Evolutionary conservation across 371 early-diverging fungal species (phyloP).

Genomic region (Mucor sp.): DNA sequence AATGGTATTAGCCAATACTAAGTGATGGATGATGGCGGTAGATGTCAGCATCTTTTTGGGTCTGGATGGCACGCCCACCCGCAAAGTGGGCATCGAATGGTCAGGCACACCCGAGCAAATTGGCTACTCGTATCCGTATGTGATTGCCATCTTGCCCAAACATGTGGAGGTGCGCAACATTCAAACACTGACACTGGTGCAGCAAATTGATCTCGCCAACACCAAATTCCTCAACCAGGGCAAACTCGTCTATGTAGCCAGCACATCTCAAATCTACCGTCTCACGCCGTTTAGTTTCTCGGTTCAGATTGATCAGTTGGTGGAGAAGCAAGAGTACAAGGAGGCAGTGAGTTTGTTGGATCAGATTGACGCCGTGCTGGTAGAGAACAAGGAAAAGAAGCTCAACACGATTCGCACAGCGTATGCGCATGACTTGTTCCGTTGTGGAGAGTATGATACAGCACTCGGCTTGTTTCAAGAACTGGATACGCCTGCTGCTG

Average conservation of each 20-base stretch:
- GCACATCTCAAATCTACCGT: conserved; percentile 79
- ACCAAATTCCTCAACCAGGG: conserved; percentile 68
- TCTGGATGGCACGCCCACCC: conserved; percentile 66
- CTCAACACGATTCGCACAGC: conserved; percentile 73
- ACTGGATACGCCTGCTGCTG: conserved; percentile 79
- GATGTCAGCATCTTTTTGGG: conserved; percentile 75
- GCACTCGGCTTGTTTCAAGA: conserved; percentile 80
- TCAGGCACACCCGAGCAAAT: conserved; percentile 72
- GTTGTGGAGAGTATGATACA: conserved; percentile 73
- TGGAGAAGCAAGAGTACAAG: conserved; percentile 73
- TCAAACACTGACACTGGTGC: conserved; percentile 80
- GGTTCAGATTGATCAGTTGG: conserved; percentile 84
- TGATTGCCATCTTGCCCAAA: conserved; percentile 68
- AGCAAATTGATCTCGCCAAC: conserved; percentile 69
- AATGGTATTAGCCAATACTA: background rate
- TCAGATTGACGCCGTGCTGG: conserved; percentile 83
- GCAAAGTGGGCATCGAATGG: conserved; percentile 76
- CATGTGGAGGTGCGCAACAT: conserved; percentile 88
- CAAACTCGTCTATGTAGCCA: conserved; percentile 80
- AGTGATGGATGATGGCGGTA: conserved; percentile 13
- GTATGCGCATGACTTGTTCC: conserved; percentile 86
- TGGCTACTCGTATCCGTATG: conserved; percentile 76
- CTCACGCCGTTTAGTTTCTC: conserved; percentile 86
- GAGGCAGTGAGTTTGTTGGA: conserved; percentile 88
- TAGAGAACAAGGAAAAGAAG: conserved; percentile 75